phyloP scores from a whole-genome alignment of 1,284 basidiomycete genomes.

The Thecaphora thlaspeos region DNA sequence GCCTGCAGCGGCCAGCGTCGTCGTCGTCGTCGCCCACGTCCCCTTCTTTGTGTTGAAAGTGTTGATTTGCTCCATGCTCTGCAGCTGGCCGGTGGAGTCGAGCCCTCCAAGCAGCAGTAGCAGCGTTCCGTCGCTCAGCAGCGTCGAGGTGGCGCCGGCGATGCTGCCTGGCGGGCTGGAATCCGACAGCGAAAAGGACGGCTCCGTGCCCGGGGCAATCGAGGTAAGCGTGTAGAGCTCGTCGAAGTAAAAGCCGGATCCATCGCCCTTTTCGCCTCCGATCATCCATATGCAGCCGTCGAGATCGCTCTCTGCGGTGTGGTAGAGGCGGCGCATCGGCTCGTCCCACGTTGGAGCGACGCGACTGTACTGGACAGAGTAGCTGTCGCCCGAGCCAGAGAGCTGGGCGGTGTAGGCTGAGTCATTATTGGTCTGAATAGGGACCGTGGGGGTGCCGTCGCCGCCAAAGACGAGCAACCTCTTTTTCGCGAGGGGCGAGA shows the following conservation, averaged over 20 bases:
- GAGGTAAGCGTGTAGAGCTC: conserved; percentile 31
- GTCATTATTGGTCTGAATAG: conserved; percentile 43
- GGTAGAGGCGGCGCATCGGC: conserved; percentile 44
- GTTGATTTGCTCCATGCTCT: conserved; percentile 33
- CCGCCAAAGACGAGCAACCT: conserved; percentile 47
- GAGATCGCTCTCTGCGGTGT: conserved; percentile 33
- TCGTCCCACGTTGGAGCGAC: conserved; percentile 33
- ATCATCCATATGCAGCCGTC: conserved; percentile 37
- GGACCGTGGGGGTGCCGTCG: conserved; percentile 19
- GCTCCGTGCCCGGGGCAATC: neutral
- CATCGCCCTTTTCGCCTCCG: conserved; percentile 47
- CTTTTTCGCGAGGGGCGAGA: conserved; percentile 36
- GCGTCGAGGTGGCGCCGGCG: conserved; percentile 35
- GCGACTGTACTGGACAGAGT: conserved; percentile 10
- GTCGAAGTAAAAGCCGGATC: conserved; percentile 30
- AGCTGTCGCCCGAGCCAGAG: conserved; percentile 8
- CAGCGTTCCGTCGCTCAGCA: conserved; percentile 47
- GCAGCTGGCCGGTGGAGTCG: conserved; percentile 26
- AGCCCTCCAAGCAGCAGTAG: conserved; percentile 43
- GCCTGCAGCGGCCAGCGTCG: neutral
- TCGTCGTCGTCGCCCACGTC: conserved; percentile 27
- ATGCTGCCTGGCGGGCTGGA: conserved; percentile 27
- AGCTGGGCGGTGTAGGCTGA: conserved; percentile 40
- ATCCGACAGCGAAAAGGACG: conserved; percentile 11
- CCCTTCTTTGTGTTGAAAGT: conserved; percentile 21